Conservation (phyloP, 1,284 basidiomycete species). For the Ceratobasidium sp. region DNA sequence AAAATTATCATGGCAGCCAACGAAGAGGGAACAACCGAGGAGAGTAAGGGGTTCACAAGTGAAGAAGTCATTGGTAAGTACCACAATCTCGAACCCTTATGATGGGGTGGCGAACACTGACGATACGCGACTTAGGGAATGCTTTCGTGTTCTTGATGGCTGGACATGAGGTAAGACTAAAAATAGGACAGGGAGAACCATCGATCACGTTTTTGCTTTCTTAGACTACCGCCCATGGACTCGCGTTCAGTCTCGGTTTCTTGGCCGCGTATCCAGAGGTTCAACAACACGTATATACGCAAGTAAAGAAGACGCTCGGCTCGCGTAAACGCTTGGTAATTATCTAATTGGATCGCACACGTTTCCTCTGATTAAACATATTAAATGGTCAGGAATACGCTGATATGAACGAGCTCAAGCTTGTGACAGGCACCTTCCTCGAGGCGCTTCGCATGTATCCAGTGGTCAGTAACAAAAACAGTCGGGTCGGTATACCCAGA, state of each 20-base stretch:
- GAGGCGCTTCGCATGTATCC: constrained; percentile 47
- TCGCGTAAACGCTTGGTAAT: constrained; percentile 31
- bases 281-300: constrained; percentile 43
- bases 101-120: neutral
- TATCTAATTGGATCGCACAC: neutral
- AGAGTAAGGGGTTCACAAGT: neutral
- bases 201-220: neutral
- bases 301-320: constrained; percentile 34
- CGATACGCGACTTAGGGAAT: constrained; percentile 1
- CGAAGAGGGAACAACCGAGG: constrained; percentile 2
- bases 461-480: constrained; percentile 6
- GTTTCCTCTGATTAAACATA: neutral
- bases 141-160: constrained; percentile 42
- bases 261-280: constrained; percentile 34
- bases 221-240: constrained; percentile 46
- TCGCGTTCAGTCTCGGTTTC: constrained; percentile 38
- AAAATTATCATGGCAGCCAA: constrained; percentile 17
- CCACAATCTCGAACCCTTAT: neutral
- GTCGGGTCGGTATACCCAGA: neutral
- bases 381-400: constrained; percentile 34
- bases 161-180: constrained; percentile 44
- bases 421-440: constrained; percentile 29
- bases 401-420: constrained; percentile 40
- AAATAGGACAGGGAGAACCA: neutral
- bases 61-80: constrained; percentile 25